Evolutionary conservation across 2,329 filamentous ascomycete species (phyloP), one percentile per base, ranked within the genome.

Genomic region (Penicillium paneum): DNA sequence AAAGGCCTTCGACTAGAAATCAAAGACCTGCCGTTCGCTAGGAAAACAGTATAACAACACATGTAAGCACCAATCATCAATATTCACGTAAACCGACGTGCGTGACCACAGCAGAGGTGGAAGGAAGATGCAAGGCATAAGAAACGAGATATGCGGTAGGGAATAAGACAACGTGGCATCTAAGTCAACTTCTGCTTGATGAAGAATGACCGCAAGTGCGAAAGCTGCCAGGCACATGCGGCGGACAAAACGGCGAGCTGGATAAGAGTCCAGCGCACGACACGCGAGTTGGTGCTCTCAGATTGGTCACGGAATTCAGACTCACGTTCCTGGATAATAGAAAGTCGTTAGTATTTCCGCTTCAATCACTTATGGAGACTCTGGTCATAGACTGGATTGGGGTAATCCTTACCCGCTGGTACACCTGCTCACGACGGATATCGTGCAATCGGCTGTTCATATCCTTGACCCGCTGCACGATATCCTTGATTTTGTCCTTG

Each of bases 111-210:
- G 35, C 19, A 60, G 48, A 62, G 39, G 46, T 48, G 42, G 43
- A 59, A 58, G 47, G 52, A 50, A 61, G 50, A 64, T 63, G 61
- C 61, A 58, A 60, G 54, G 52, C 51, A 56, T 56, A 56, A 52
- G 49, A 58, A 46, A 40, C 10, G n/a, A 35, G 42, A 19, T 28
- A 52, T 32, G 49, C 29, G 46, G 47, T 55, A 44, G 35, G 34
- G 17, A 55, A 58, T 54, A 55, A 52, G 57, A 57, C 51, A 54
- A 49, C 57, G 53, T 46, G 35, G 54, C 39, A 54, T 55, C 49
- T 84, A 99, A 56, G 94, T 97, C 73, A 99, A 86, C 83, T 99
- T 99, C 81, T 97, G 93, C 83, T 99, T 99, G 81, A 99, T 99
- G 80, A 99, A 99, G 83, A 99, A 99, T 43, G 90, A 89, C 65